Percentiles rank a stretch among this genome's conserved stretches.
Conservation (phyloP, 2,329 filamentous ascomycete genomes). For the Aspergillus novoparasiticus region DNA sequence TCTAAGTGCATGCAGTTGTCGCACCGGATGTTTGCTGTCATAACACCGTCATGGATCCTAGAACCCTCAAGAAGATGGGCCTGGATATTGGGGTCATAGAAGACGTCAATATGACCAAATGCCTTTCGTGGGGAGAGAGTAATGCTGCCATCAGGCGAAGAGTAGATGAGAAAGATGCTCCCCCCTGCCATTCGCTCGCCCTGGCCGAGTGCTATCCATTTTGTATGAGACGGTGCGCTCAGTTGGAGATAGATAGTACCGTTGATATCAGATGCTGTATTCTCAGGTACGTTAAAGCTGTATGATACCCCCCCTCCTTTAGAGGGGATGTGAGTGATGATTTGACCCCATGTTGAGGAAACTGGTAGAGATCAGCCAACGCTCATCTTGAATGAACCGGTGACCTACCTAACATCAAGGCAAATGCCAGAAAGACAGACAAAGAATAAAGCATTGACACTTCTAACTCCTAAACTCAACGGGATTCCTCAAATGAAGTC, state of each 20-base stretch:
- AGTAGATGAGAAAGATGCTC: slow-evolving; percentile 66
- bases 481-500: not conserved
- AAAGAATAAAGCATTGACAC: not conserved
- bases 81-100: slow-evolving; percentile 46
- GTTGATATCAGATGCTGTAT: slow-evolving; percentile 50
- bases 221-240: slow-evolving; percentile 40
- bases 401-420: slow-evolving; percentile 10
- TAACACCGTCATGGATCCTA: slow-evolving; percentile 54
- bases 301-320: slow-evolving; percentile 37
- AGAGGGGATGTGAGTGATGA: slow-evolving; percentile 24
- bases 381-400: not conserved
- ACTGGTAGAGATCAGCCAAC: slow-evolving; percentile 13
- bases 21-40: slow-evolving; percentile 61
- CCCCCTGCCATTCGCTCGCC: slow-evolving; percentile 58
- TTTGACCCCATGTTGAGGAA: slow-evolving; percentile 19
- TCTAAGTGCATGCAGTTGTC: slow-evolving; percentile 28
- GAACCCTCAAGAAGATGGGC: slow-evolving; percentile 62
- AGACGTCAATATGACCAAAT: slow-evolving; percentile 51
- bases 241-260: slow-evolving; percentile 66
- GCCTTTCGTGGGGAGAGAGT: slow-evolving; percentile 62
- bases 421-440: not conserved
- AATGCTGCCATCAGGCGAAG: slow-evolving; percentile 57
- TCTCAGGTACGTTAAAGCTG: slow-evolving; percentile 57
- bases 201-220: slow-evolving; percentile 63
- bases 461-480: not conserved